These are phyloP conservation scores for Phytophthora colocasiae DNA, from an alignment of 352 stramenopile genomes.

Conservation along the genomic window DNA sequence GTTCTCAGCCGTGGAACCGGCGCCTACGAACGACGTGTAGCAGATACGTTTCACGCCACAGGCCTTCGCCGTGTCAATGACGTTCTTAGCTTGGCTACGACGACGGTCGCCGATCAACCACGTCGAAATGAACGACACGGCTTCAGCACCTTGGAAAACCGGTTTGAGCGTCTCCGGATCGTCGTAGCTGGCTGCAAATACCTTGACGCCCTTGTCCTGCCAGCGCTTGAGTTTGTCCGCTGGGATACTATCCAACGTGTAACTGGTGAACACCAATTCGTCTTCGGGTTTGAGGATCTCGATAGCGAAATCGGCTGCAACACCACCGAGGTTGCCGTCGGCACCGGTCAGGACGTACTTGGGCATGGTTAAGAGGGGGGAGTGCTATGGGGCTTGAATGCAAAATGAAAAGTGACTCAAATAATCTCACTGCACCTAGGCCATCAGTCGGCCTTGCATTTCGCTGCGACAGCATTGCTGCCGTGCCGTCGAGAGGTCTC, in stretches of 20 bases:
- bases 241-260: no score
- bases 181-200: background rate
- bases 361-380: background rate
- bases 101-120: background rate
- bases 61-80: background rate
- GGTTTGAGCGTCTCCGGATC: background rate
- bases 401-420: slow-evolving; percentile 8
- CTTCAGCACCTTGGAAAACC: background rate
- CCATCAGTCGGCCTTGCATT: slow-evolving; percentile 4
- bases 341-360: slow-evolving; percentile 1
- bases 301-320: background rate
- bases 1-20: background rate
- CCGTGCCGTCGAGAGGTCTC: slow-evolving; percentile 8
- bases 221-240: background rate
- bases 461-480: slow-evolving; percentile 4
- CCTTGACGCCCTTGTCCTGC: background rate
- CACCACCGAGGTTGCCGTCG: background rate
- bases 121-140: background rate
- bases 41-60: background rate
- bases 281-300: background rate
- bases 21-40: background rate
- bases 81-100: background rate
- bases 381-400: background rate
- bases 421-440: slow-evolving; percentile 3
- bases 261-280: background rate